Evolutionary conservation across 192 early-diverging fungal species (phyloP), one percentile per base, ranked within the genome.

Genomic region (Lobosporangium transversale): DNA sequence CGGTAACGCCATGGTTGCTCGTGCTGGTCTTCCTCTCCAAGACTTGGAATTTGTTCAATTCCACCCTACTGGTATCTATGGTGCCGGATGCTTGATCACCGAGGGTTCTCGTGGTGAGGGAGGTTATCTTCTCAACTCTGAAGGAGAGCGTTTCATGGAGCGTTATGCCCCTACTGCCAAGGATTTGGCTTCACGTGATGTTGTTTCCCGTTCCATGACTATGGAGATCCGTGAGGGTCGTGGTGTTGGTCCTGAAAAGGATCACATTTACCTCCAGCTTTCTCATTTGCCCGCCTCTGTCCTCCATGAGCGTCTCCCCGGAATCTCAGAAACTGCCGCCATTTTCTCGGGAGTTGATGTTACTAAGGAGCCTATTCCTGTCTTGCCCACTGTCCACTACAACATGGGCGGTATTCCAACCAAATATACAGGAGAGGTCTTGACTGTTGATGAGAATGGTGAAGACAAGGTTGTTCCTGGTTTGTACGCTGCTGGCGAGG

Each of bases 321-420:
- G 97, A 81, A 99, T 99, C 68, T 99, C 97, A 18, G 97, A 99
- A 85, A 99, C 95, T 18, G 97, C 97, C 44, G 94, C 94, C 59
- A 97, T 99, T 78, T 99, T 99, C 81, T 92, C 97, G 29, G 94
- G 94, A 78, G 97, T 99, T 61, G 95, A 99, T 86, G 96, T 99
- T 31, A 99, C 96, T 81, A 99, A 99, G 91, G 95, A 98, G 81
- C 95, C 97, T 32, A 99, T 99, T 78, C 97, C 97, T 10, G 96
- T 99, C 44, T 88, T 99, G 43, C 97, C 97, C 61, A 97, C 97
- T 63, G 97, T 98, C 70, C 97, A 99, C 86, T 97, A 97, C 91
- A 99, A 97, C 88, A 97, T 99, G 95, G 97, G 97, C 70, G 96
- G 97, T 83, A 97, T 99, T 63, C 97, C 97, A 33, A 98, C 97